phyloP scores from a whole-genome alignment of 2,329 filamentous ascomycete species.

The Juglanconis oblonga region DNA sequence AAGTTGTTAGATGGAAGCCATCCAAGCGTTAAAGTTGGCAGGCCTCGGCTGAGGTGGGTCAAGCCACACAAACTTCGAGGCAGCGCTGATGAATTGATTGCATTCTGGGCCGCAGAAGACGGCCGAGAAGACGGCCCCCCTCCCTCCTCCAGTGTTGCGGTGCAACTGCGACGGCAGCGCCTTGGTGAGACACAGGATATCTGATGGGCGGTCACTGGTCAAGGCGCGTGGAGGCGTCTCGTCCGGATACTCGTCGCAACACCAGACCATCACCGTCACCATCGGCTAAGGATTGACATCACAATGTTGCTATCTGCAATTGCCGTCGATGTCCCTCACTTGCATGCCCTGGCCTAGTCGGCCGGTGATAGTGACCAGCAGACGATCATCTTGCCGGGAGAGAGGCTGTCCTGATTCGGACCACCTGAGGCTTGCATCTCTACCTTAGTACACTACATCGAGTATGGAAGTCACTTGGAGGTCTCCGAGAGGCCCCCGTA shows the following conservation, averaged over 20 bases:
- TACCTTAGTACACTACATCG: neutral
- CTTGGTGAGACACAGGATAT: neutral
- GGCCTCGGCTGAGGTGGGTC: neutral
- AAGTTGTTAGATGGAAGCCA: neutral
- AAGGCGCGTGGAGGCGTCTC: constrained; percentile 1
- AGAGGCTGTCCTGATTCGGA: neutral
- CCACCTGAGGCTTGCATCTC: neutral
- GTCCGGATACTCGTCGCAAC: constrained; percentile 4
- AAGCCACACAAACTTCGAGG: neutral
- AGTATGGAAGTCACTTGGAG: neutral
- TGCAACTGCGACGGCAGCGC: neutral
- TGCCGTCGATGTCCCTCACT: neutral
- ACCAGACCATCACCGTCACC: neutral
- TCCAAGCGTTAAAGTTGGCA: neutral
- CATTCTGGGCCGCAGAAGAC: neutral
- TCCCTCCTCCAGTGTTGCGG: neutral
- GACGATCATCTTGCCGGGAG: neutral
- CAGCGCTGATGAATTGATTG: neutral
- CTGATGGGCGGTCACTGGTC: neutral
- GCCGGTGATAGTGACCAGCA: neutral
- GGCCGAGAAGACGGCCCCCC: too few relatives aligned
- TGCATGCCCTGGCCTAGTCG: neutral
- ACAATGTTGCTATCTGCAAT: neutral
- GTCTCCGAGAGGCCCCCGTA: neutral
- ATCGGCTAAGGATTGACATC: neutral